phyloP scores from a whole-genome alignment of 768 basidiomycete species.

The Piloderma croceum region DNA sequence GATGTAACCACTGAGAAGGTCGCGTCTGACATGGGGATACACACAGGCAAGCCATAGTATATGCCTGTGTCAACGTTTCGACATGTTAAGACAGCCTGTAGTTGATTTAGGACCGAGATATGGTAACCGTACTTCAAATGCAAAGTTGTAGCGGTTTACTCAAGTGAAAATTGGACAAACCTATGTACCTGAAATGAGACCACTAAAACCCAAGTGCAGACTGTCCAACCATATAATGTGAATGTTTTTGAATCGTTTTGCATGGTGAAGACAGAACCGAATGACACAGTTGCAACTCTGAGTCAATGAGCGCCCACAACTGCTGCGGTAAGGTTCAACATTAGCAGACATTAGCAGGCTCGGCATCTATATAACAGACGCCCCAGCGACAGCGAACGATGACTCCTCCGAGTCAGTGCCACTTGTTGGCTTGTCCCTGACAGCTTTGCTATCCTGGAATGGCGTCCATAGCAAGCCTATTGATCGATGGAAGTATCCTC shows the following conservation, averaged over 20 bases:
- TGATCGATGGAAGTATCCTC: slow-evolving; percentile 31
- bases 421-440: too few relatives aligned
- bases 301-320: too few relatives aligned
- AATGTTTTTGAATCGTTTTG: too few relatives aligned
- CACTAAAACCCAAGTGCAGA: slow-evolving; percentile 64
- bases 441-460: background rate
- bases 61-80: slow-evolving; percentile 25
- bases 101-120: slow-evolving; percentile 86
- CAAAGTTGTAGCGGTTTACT: slow-evolving; percentile 2
- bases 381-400: too few relatives aligned
- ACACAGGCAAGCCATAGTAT: slow-evolving; percentile 51
- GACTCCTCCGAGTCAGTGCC: too few relatives aligned
- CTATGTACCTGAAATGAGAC: slow-evolving; percentile 44
- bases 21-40: slow-evolving; percentile 73
- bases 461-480: background rate
- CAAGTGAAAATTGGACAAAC: background rate
- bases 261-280: too few relatives aligned
- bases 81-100: slow-evolving; percentile 76
- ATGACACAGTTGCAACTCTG: too few relatives aligned
- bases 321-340: too few relatives aligned
- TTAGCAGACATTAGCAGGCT: too few relatives aligned
- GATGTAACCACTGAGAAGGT: slow-evolving; percentile 82
- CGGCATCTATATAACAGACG: too few relatives aligned
- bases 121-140: slow-evolving; percentile 77
- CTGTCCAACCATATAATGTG: slow-evolving; percentile 56